Percentiles rank a stretch among this genome's conserved stretches.
These are phyloP conservation scores for Tuber melanosporum DNA, from an alignment of 495 filamentous ascomycete genomes.

Conservation along the genomic window DNA sequence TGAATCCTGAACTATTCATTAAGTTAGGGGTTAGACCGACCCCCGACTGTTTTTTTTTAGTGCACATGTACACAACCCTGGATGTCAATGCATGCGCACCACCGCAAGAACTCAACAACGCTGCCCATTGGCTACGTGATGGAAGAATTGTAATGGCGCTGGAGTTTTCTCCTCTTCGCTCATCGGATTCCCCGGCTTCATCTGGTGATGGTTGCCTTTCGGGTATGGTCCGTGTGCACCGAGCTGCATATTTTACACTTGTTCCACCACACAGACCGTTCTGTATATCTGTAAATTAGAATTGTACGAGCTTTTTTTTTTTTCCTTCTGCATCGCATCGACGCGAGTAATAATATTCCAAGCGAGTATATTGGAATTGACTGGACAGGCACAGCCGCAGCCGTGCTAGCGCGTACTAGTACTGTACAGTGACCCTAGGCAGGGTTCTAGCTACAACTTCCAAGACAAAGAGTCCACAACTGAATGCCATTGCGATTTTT, in stretches of 20 bases:
- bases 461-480: background rate
- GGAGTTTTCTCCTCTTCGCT: background rate
- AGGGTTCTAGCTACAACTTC: background rate
- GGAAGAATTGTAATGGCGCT: background rate
- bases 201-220: slow-evolving; percentile 5
- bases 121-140: background rate
- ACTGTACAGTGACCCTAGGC: background rate
- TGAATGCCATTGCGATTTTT: background rate
- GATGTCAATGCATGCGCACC: background rate
- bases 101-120: background rate
- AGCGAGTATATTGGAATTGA: background rate
- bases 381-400: background rate
- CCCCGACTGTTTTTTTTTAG: no score
- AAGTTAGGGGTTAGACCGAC: background rate
- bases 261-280: slow-evolving; percentile 3
- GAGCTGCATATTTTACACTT: background rate
- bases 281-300: background rate
- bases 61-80: background rate
- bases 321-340: background rate
- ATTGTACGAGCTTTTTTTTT: background rate
- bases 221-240: background rate
- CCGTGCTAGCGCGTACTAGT: background rate
- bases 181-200: background rate
- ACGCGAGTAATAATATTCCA: background rate
- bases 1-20: background rate